Conservation (phyloP, 768 basidiomycete genomes). For the Amanita jacksonii region DNA sequence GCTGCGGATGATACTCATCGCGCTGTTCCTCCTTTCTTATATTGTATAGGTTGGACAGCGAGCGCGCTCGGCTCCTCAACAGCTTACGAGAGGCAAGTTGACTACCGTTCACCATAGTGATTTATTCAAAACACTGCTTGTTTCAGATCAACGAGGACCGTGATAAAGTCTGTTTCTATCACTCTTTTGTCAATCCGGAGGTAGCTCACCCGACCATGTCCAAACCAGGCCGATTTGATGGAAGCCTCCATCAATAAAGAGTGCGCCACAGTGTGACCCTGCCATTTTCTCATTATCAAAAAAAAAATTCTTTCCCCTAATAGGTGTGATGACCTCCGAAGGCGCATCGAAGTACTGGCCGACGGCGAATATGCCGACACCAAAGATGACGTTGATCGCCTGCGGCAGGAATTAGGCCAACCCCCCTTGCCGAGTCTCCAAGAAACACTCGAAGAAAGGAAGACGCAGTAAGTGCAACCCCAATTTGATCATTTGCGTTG, state of each 20-base stretch:
- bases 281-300: not conserved
- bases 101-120: not conserved
- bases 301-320: conserved; percentile 4
- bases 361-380: conserved; percentile 71
- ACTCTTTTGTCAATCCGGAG: conserved; percentile 8
- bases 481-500: conserved; percentile 6
- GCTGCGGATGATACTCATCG: not conserved
- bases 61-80: conserved; percentile 57
- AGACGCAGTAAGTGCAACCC: conserved; percentile 30
- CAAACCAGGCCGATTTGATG: conserved; percentile 51
- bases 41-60: conserved; percentile 64
- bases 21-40: no score
- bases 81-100: conserved; percentile 55
- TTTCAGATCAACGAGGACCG: conserved; percentile 70
- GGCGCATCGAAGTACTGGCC: conserved; percentile 55
- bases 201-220: conserved; percentile 4
- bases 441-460: conserved; percentile 65
- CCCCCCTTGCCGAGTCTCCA: conserved; percentile 65
- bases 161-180: conserved; percentile 42
- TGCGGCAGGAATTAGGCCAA: conserved; percentile 71
- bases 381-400: conserved; percentile 67
- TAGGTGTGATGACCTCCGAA: conserved; percentile 58
- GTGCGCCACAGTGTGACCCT: conserved; percentile 27
- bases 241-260: conserved; percentile 62
- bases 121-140: conserved; percentile 1